Evolutionary conservation across 139 green algal genomes (phyloP).

Genomic region (Mychonastes homosphaera): DNA sequence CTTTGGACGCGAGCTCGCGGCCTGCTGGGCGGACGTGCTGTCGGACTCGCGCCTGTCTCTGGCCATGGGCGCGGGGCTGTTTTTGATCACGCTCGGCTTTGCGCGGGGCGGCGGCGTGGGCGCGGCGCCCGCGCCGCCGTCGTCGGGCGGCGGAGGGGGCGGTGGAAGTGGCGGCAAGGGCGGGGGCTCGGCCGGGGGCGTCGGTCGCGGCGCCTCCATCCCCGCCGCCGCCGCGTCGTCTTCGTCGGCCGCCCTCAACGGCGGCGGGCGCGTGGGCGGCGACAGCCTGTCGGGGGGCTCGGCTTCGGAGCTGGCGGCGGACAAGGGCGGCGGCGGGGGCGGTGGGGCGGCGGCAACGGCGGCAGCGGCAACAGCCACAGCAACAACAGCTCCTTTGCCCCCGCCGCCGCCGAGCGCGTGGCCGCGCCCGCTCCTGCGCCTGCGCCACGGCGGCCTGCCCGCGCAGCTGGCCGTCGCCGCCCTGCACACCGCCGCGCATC

Average conservation of each 20-base stretch:
- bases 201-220: background rate
- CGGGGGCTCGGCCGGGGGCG: background rate
- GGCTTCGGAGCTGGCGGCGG: no score
- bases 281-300: no score
- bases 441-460: conserved; percentile 33
- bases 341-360: no score
- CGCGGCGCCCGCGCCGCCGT: background rate
- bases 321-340: no score
- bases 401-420: no score
- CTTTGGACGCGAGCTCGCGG: conserved; percentile 11
- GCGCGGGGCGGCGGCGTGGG: conserved; percentile 46
- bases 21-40: conserved; percentile 15
- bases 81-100: conserved; percentile 39
- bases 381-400: no score
- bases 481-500: conserved; percentile 47
- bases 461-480: conserved; percentile 45
- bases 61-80: conserved; percentile 22
- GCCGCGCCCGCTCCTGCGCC: conserved; percentile 2
- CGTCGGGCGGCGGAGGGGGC: background rate
- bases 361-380: no score
- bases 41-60: conserved; percentile 47
- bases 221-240: no score
- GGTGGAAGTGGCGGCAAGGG: background rate
- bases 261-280: background rate
- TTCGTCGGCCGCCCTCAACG: no score